These are phyloP conservation scores for Fusarium sp. DNA, from an alignment of 2,329 filamentous ascomycete genomes.

Conservation along the genomic window DNA sequence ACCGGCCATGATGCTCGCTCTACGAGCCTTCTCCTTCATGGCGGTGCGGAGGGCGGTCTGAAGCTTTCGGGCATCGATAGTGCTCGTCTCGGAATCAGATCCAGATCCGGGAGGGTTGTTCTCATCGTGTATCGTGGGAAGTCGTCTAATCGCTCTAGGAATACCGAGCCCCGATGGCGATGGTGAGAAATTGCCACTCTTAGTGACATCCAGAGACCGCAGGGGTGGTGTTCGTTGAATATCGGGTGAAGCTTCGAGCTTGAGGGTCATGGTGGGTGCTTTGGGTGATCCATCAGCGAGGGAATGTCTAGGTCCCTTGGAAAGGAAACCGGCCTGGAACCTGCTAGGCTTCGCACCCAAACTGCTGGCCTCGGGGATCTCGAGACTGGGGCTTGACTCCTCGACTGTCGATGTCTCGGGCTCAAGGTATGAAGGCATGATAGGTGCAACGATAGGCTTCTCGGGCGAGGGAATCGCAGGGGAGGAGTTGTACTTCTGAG, in stretches of 20 bases:
- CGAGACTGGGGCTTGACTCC: slow-evolving; percentile 66
- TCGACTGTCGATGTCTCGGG: slow-evolving; percentile 50
- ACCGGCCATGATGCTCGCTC: slow-evolving; percentile 51
- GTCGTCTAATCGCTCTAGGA: slow-evolving; percentile 47
- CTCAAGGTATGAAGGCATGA: slow-evolving; percentile 33
- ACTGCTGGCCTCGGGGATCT: slow-evolving; percentile 57
- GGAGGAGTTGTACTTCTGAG: slow-evolving; percentile 72
- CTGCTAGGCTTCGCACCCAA: slow-evolving; percentile 69
- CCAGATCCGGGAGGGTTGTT: slow-evolving; percentile 61
- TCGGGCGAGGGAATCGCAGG: slow-evolving; percentile 55
- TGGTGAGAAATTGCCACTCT: slow-evolving; percentile 62
- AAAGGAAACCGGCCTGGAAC: slow-evolving; percentile 89
- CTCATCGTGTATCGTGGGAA: slow-evolving; percentile 58
- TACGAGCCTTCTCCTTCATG: slow-evolving; percentile 58
- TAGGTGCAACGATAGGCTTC: slow-evolving; percentile 48
- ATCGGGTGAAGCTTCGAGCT: slow-evolving; percentile 60
- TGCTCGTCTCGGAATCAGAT: slow-evolving; percentile 61
- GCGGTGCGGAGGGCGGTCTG: slow-evolving; percentile 64
- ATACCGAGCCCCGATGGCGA: slow-evolving; percentile 49
- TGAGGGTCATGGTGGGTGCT: slow-evolving; percentile 65
- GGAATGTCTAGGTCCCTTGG: slow-evolving; percentile 59
- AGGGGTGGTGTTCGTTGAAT: slow-evolving; percentile 53
- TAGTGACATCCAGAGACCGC: slow-evolving; percentile 60
- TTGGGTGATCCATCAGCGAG: slow-evolving; percentile 66
- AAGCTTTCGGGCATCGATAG: slow-evolving; percentile 64